Percentiles rank a stretch among this genome's conserved stretches.
Conservation (phyloP, 768 basidiomycete genomes). For the Russula emetica region DNA sequence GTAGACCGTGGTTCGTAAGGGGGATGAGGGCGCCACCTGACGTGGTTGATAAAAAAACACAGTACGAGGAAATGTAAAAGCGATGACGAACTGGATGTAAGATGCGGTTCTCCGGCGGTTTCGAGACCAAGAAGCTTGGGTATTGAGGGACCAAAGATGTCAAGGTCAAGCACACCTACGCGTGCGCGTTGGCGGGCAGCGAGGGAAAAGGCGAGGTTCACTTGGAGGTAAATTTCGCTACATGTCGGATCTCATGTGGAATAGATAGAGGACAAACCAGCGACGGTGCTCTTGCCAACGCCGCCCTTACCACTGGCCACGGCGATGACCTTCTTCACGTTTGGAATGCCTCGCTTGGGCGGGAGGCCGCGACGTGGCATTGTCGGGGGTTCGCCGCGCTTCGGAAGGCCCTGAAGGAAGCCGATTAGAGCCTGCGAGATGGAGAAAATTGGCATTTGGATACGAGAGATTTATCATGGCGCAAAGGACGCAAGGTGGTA, state of each 20-base stretch:
- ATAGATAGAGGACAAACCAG: conserved; percentile 48
- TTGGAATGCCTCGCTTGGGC: conserved; percentile 52
- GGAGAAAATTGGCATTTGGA: conserved; percentile 1
- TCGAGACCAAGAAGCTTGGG: conserved; percentile 92
- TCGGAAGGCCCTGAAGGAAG: conserved; percentile 33
- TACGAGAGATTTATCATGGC: conserved; percentile 59
- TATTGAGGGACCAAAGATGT: conserved; percentile 92
- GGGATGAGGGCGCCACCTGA: conserved; percentile 73
- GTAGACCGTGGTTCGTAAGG: conserved; percentile 80
- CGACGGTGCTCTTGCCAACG: conserved; percentile 92
- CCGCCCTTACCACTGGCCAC: conserved; percentile 95
- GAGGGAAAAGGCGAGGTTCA: conserved; percentile 77
- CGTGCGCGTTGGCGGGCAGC: conserved; percentile 45
- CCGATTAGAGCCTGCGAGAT: conserved; percentile 12
- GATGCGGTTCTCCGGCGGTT: conserved; percentile 65
- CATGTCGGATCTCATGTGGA: not conserved
- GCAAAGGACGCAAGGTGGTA: conserved; percentile 17
- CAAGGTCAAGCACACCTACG: conserved; percentile 88
- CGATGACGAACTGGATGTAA: conserved; percentile 58
- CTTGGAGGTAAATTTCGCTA: conserved; percentile 36
- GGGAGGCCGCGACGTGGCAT: conserved; percentile 53
- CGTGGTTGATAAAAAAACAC: too few species aligned
- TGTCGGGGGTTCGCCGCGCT: conserved; percentile 25
- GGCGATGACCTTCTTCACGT: conserved; percentile 76
- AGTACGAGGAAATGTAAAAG: not conserved